Conservation (phyloP, 2,329 filamentous ascomycete species). For the Colletotrichum tanaceti region DNA sequence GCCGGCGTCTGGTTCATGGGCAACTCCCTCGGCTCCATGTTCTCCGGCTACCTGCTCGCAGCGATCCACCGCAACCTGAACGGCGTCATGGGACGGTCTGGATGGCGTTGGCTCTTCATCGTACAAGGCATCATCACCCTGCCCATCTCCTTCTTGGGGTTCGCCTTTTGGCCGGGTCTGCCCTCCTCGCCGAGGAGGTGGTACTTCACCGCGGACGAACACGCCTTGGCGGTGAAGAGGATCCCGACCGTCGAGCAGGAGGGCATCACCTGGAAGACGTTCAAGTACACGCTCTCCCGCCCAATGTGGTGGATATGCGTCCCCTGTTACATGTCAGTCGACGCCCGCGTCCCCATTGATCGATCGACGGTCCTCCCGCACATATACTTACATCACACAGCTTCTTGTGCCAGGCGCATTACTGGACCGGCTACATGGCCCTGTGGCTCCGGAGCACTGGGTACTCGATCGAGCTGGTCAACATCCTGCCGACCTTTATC, state of each 20-base stretch:
- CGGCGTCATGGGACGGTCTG: slow-evolving; percentile 56
- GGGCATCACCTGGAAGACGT: slow-evolving; percentile 43
- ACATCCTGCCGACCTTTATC: slow-evolving; percentile 45
- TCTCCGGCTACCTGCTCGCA: slow-evolving; percentile 67
- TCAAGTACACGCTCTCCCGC: slow-evolving; percentile 42
- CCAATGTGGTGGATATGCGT: slow-evolving; percentile 44
- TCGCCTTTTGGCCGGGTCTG: slow-evolving; percentile 51
- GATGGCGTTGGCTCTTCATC: slow-evolving; percentile 56
- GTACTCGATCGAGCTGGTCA: slow-evolving; percentile 38
- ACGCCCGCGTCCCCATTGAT: rapidly evolving
- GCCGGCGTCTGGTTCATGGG: slow-evolving; percentile 61
- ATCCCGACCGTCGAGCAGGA: slow-evolving; percentile 44
- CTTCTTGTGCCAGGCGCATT: slow-evolving; percentile 43
- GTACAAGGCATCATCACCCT: slow-evolving; percentile 50
- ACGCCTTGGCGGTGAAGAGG: slow-evolving; percentile 43
- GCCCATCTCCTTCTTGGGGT: slow-evolving; percentile 41
- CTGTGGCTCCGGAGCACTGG: slow-evolving; percentile 37
- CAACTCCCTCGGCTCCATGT: slow-evolving; percentile 64
- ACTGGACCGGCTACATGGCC: slow-evolving; percentile 43
- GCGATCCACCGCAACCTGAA: slow-evolving; percentile 65
- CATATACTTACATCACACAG: slow-evolving; percentile 19
- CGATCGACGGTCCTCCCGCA: rapidly evolving
- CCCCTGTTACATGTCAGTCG: slow-evolving; percentile 40
- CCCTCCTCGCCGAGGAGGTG: slow-evolving; percentile 47
- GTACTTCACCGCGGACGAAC: slow-evolving; percentile 47